Base-by-base conservation (phyloP, 2,329 filamentous ascomycete species). In the Lecanoromycetidae sp. region DNA sequence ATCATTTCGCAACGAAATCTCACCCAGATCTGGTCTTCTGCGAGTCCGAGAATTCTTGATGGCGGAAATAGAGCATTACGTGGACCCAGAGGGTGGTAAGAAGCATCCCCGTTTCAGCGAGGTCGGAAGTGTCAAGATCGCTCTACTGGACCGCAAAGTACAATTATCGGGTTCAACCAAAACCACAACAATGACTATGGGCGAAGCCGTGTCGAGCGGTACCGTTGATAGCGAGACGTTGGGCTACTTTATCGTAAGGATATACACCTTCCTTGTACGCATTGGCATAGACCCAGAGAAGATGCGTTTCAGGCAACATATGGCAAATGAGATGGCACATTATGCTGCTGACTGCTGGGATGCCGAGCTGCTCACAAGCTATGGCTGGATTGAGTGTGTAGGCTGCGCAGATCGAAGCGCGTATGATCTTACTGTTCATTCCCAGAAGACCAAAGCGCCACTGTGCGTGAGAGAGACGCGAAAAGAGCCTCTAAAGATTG, bases 341-440 rank as follows among this genome's bases (percentile, higher is more conserved):
- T 98, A 98, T 63, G 91, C 91, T 38, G 77, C 81, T 47, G 91
- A 98, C 70, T 98, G 91, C 71, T 96, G 91, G 91, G 91, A 98
- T 66, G 90, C 87, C 12, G 91, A 98, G 66, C 71, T 98, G 46
- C 72, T 84, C 53, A 96, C 86, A 49, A 88, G 84, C 52, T 88
- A 88, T 60, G 91, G 91, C 63, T 98, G 91, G 91, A 85, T 96
- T 54, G 91, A 98, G 71, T 96, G 90, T 64, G 90, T 96, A 59
- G 91, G 91, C 53, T 96, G 91, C 65, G 91, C 91, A 52, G 90
- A 95, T 64, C 80, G 91, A 59, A 94, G 85, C 62, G 91, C 91
- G 17, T 98, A 94, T 65, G 91, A 98, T 66, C 66, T 96, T 63
- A 83, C 79, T 29, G 88, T 95, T 8, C 91, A 96, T 67, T 81